Conservation (phyloP, 345 rosid species). For the Gynandropsis gynandra region DNA sequence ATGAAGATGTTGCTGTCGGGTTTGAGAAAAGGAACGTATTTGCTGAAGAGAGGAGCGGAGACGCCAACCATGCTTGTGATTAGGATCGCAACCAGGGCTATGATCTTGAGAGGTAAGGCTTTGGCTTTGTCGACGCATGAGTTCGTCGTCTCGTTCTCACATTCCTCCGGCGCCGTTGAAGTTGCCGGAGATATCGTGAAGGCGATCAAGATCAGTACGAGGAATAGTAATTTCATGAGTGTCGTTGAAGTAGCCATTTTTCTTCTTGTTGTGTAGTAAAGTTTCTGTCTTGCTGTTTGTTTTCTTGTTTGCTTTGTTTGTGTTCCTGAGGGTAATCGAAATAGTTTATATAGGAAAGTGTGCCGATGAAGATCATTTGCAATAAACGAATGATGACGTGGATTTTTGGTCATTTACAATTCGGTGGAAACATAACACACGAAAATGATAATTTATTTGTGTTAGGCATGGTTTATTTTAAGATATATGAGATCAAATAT, state of each 20-base stretch:
- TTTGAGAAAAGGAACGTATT: slow-evolving; percentile 45
- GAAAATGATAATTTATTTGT: too few relatives aligned
- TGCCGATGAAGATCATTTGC: too few relatives aligned
- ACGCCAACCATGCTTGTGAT: slow-evolving; percentile 63
- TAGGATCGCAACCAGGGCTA: slow-evolving; percentile 44
- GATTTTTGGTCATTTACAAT: too few relatives aligned
- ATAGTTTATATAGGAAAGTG: too few relatives aligned
- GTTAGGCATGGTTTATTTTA: too few relatives aligned
- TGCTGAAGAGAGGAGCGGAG: slow-evolving; percentile 47
- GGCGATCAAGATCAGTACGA: slow-evolving; percentile 24
- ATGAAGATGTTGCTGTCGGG: slow-evolving; percentile 53
- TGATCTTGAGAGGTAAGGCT: slow-evolving; percentile 48
- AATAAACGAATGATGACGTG: too few relatives aligned
- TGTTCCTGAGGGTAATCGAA: too few relatives aligned
- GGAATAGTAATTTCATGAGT: slow-evolving; percentile 20
- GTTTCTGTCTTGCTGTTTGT: too few relatives aligned
- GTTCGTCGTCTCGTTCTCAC: slow-evolving; percentile 22
- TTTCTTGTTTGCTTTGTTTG: too few relatives aligned
- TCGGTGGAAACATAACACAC: too few relatives aligned
- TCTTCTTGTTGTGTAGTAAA: not conserved
- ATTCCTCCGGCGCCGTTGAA: slow-evolving; percentile 24
- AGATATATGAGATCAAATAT: too few relatives aligned
- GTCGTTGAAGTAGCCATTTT: slow-evolving; percentile 21
- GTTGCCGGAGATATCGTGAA: slow-evolving; percentile 22
- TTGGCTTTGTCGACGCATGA: slow-evolving; percentile 43